Base-by-base conservation (phyloP, 495 filamentous ascomycete species). In the Chaetomium cochliodes region DNA sequence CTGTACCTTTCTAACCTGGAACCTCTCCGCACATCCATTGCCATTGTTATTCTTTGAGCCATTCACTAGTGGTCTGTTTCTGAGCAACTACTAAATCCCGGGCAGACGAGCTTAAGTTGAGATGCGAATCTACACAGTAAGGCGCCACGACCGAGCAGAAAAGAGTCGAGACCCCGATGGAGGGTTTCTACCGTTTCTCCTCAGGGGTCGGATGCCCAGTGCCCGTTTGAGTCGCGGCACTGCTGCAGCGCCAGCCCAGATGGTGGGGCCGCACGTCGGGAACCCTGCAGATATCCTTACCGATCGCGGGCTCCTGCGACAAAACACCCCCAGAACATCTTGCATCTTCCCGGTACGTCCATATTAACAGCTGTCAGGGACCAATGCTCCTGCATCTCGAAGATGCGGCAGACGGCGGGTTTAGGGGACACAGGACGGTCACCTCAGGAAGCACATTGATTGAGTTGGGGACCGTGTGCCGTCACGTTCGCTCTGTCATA, bases 81-180 rank as follows among this genome's bases (percentile, higher is more conserved):
- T 62, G 42, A 49, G 12, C n/a, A n/a, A n/a, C n/a, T 7, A 18
- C 20, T 22, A 23, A 30, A 26, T 4, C 3, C 23, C 44, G 6
- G 12, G 49, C 22, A 16, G 15, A 25, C 26, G 13, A 54, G 51
- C 2, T 54, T n/a, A n/a, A n/a, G n/a, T 5, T 30, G 41, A 44
- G 13, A 1, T 44, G 39, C 3, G 39, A 41, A 4, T 30, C 28
- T 30, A 2, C 28, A 41, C 12, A n/a, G n/a, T n/a, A n/a, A n/a
- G n/a, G n/a, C n/a, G n/a, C n/a, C n/a, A 25, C 50, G 20, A 52
- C 22, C 58, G 9, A 51, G 58, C 28, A 30, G 28, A 30, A 23
- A 8, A 39, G 44, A 18, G 51, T 62, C 51, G 50, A 62, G 41
- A 26, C 47, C 59, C 49, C 13, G 33, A 37, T 12, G 33, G 33